These are phyloP conservation scores for Pythium biforme DNA, from an alignment of 352 stramenopile species.

Conservation along the genomic window DNA sequence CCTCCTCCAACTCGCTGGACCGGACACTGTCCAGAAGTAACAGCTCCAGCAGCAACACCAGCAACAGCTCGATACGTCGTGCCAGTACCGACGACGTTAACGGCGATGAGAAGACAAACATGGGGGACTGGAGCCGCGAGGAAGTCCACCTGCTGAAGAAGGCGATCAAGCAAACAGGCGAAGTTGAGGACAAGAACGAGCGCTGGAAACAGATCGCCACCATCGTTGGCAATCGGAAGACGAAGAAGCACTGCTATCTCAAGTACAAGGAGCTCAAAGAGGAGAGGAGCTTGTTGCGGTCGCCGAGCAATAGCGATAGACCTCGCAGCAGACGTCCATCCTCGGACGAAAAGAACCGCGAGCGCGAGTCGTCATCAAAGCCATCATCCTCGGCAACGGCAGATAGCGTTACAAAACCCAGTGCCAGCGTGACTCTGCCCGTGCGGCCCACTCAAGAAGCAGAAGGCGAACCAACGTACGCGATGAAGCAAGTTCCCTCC, in stretches of 20 bases:
- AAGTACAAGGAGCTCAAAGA: slow-evolving; percentile 86
- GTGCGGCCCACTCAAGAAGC: neutral
- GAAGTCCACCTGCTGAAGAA: slow-evolving; percentile 61
- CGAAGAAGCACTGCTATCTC: slow-evolving; percentile 82
- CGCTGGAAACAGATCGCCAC: slow-evolving; percentile 68
- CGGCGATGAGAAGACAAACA: slow-evolving; percentile 27
- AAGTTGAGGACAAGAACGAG: slow-evolving; percentile 64
- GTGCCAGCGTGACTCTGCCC: neutral
- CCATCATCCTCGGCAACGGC: neutral
- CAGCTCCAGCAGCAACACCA: slow-evolving; percentile 2
- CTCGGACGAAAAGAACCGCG: slow-evolving; percentile 11
- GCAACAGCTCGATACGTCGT: slow-evolving; percentile 11
- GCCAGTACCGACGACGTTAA: slow-evolving; percentile 8
- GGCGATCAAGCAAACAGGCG: slow-evolving; percentile 67
- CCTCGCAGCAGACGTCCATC: slow-evolving; percentile 22
- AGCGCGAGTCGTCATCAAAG: neutral
- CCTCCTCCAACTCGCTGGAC: neutral
- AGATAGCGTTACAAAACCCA: neutral
- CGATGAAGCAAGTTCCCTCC: slow-evolving; percentile 1
- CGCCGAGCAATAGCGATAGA: neutral
- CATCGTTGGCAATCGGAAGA: slow-evolving; percentile 57
- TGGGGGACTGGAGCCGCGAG: slow-evolving; percentile 49
- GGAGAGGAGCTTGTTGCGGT: slow-evolving; percentile 37
- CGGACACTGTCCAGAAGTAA: slow-evolving; percentile 3
- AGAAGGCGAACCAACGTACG: neutral